Percentiles rank a stretch among this genome's conserved stretches.
Conservation (phyloP, 2,329 filamentous ascomycete species). For the Teratosphaeria zuluensis region DNA sequence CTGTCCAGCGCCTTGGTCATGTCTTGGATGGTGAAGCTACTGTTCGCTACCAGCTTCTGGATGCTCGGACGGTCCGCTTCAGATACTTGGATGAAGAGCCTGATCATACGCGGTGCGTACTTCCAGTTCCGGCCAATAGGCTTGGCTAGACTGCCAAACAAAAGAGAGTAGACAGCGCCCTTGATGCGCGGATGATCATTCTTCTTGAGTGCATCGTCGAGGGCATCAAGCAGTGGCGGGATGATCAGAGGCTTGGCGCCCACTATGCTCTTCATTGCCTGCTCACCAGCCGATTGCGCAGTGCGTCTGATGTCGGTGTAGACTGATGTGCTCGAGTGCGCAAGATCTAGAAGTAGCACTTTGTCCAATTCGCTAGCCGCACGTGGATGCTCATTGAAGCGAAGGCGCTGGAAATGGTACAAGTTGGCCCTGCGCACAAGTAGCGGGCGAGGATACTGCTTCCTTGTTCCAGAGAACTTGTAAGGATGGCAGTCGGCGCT, state of each 20-base stretch:
- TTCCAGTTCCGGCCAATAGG: constrained; percentile 89
- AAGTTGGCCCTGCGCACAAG: constrained; percentile 86
- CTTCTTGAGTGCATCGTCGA: constrained; percentile 67
- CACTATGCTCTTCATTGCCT: constrained; percentile 82
- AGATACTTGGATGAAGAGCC: constrained; percentile 79
- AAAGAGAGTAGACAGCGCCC: constrained; percentile 79
- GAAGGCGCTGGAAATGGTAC: constrained; percentile 86
- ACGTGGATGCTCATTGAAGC: constrained; percentile 82
- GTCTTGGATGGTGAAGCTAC: constrained; percentile 77
- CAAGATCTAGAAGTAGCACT: constrained; percentile 71
- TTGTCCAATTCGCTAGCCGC: constrained; percentile 88
- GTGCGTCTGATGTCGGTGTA: constrained; percentile 95
- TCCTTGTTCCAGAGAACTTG: constrained; percentile 85
- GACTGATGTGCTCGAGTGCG: constrained; percentile 77
- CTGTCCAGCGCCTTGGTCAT: constrained; percentile 83
- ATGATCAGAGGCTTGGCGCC: constrained; percentile 84
- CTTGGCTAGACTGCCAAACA: constrained; percentile 81
- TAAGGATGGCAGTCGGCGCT: constrained; percentile 82
- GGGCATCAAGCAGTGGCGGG: constrained; percentile 68
- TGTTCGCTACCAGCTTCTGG: constrained; percentile 73
- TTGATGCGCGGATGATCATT: constrained; percentile 89
- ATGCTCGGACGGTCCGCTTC: constrained; percentile 90
- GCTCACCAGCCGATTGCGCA: constrained; percentile 85
- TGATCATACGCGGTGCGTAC: constrained; percentile 82
- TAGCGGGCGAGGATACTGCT: constrained; percentile 86